Evolutionary conservation across 1,284 basidiomycete genomes (phyloP).

Genomic region (Trichosporon inkin): DNA sequence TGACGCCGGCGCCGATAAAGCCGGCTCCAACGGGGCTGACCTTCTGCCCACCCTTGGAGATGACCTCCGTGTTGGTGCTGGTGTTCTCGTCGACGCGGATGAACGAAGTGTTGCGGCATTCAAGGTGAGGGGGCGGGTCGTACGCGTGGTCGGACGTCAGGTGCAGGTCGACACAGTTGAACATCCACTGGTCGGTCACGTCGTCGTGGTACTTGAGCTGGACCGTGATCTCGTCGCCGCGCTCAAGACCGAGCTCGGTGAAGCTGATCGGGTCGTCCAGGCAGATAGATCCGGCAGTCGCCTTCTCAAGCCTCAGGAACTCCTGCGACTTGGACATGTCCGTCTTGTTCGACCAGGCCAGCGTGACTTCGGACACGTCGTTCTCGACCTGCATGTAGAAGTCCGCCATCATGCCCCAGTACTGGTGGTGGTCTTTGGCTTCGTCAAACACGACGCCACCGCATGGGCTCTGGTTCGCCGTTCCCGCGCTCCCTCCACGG

Average conservation of each 20-base stretch:
- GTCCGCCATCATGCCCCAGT: constrained; percentile 9
- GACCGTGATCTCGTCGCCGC: constrained; percentile 3
- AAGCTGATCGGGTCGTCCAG: constrained; percentile 8
- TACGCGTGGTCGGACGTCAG: constrained; percentile 8
- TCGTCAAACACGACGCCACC: background rate
- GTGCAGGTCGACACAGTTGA: constrained; percentile 7
- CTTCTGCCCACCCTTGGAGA: background rate
- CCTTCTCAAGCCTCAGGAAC: background rate
- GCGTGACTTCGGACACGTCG: constrained; percentile 2
- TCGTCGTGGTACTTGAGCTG: constrained; percentile 8
- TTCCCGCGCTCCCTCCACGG: background rate
- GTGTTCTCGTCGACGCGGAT: constrained; percentile 1
- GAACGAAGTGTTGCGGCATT: constrained; percentile 6
- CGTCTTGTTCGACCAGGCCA: background rate
- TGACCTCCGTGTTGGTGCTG: background rate
- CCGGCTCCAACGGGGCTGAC: background rate
- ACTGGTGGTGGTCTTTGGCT: background rate
- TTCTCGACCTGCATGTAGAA: constrained; percentile 10
- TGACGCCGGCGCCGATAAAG: constrained; percentile 1
- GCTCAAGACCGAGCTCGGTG: background rate
- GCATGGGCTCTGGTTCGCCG: background rate
- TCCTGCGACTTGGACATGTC: constrained; percentile 1
- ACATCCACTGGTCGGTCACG: constrained; percentile 1
- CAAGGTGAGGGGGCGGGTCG: background rate
- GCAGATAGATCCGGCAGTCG: constrained; percentile 6